Conservation (phyloP, 371 early-diverging fungal genomes). For the Mortierella sp. region DNA sequence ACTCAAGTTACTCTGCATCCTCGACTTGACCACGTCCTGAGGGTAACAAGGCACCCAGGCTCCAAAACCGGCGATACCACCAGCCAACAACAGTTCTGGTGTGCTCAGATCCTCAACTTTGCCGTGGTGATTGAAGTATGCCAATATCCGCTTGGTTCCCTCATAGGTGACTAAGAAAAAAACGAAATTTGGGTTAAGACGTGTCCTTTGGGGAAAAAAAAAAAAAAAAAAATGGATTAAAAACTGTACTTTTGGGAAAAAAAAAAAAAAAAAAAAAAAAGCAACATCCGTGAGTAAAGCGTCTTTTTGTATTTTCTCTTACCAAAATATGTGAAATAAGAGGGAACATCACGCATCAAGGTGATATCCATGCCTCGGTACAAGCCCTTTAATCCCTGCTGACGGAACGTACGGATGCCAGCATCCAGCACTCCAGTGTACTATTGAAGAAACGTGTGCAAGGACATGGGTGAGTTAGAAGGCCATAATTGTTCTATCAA, state of each 20-base stretch:
- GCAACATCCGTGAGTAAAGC: background rate
- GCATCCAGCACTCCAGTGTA: constrained; percentile 84
- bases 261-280: background rate
- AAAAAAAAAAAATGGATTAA: background rate
- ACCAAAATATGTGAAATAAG: constrained; percentile 87
- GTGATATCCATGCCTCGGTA: constrained; percentile 88
- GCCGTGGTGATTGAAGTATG: constrained; percentile 60
- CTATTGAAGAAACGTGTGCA: constrained; percentile 28
- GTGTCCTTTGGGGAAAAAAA: no score
- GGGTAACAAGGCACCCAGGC: constrained; percentile 92
- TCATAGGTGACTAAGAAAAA: constrained; percentile 69
- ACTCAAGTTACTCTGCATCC: constrained; percentile 70
- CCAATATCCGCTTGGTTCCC: constrained; percentile 67
- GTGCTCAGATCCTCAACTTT: constrained; percentile 60
- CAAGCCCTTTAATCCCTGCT: constrained; percentile 76
- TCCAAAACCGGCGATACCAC: constrained; percentile 85
- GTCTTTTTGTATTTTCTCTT: constrained; percentile 18
- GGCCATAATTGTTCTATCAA: no score
- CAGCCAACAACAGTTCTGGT: constrained; percentile 80
- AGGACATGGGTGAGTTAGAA: no score
- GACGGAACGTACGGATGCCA: constrained; percentile 74
- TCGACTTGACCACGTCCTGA: constrained; percentile 90
- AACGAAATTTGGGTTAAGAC: background rate
- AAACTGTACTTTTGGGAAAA: background rate
- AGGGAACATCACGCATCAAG: constrained; percentile 86